These are phyloP conservation scores for Picea glauca DNA, from an alignment of 75 land plant genomes.

Conservation along the genomic window DNA sequence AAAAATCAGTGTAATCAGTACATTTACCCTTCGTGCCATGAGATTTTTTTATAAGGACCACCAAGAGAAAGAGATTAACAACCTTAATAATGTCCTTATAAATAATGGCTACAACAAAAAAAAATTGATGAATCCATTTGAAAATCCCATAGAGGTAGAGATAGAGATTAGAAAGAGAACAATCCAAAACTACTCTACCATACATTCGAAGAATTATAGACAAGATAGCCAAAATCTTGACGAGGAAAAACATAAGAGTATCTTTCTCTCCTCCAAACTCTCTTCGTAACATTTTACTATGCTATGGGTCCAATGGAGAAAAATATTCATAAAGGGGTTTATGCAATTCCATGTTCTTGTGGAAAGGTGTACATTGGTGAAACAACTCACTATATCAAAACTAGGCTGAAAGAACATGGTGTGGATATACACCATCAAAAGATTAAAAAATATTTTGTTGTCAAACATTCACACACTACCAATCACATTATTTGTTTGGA, in stretches of 20 bases:
- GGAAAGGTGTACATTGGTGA: neutral
- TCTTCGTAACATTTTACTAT: neutral
- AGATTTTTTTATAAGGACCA: neutral
- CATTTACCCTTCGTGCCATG: neutral
- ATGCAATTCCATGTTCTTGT: too few relatives aligned
- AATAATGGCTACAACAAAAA: too few relatives aligned
- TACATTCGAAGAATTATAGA: neutral
- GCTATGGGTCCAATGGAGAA: neutral
- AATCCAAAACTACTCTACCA: neutral
- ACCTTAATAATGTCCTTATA: too few relatives aligned
- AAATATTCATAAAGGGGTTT: too few relatives aligned
- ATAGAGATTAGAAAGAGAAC: neutral
- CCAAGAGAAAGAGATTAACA: neutral
- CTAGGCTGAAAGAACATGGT: neutral
- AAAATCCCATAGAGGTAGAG: neutral
- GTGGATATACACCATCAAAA: too few relatives aligned
- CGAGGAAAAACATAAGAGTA: neutral
- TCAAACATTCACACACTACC: neutral
- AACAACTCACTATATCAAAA: neutral
- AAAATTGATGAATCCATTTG: too few relatives aligned
- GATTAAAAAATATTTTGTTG: neutral
- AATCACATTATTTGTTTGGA: too few relatives aligned
- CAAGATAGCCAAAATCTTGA: neutral
- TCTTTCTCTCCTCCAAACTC: neutral
- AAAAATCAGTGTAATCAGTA: neutral